phyloP scores from a whole-genome alignment of 805 yeast genomes.

The Brettanomyces naardenensis region DNA sequence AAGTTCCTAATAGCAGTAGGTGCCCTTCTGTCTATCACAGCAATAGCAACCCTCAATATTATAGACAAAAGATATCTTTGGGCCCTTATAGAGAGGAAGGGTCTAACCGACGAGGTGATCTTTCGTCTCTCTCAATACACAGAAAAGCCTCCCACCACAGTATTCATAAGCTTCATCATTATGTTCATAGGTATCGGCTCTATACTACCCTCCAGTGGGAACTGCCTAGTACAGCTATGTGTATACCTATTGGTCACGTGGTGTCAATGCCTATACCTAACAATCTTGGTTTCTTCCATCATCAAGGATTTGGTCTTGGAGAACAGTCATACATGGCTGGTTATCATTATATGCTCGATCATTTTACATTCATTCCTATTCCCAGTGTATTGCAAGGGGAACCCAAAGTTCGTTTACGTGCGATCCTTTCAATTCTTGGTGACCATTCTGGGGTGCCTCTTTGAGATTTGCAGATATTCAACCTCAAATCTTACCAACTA shows the following conservation, averaged over 20 bases:
- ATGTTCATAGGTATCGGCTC: background rate
- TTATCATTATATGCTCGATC: conserved; percentile 1
- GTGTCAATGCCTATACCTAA: conserved; percentile 2
- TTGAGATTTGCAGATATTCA: conserved; percentile 17
- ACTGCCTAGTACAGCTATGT: background rate
- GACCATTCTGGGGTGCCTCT: conserved; percentile 16
- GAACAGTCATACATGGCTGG: conserved; percentile 1
- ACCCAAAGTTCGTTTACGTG: background rate
- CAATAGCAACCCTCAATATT: background rate
- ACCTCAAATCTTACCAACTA: conserved; percentile 11
- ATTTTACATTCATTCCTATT: conserved; percentile 2
- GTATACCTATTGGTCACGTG: background rate
- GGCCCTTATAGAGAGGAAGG: background rate
- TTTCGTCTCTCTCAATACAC: background rate
- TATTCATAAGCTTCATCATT: conserved; percentile 3
- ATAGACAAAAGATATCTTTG: background rate
- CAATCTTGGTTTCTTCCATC: background rate
- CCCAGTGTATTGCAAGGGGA: background rate
- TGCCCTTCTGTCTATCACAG: background rate
- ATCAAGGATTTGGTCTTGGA: conserved; percentile 2
- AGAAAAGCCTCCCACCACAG: conserved; percentile 2
- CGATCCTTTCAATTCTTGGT: conserved; percentile 13
- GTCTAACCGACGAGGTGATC: background rate
- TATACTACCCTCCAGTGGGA: background rate
- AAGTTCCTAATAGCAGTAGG: background rate